Evolutionary conservation across 2,329 filamentous ascomycete species (phyloP).

Genomic region (Pseudogymnoascus sp.): DNA sequence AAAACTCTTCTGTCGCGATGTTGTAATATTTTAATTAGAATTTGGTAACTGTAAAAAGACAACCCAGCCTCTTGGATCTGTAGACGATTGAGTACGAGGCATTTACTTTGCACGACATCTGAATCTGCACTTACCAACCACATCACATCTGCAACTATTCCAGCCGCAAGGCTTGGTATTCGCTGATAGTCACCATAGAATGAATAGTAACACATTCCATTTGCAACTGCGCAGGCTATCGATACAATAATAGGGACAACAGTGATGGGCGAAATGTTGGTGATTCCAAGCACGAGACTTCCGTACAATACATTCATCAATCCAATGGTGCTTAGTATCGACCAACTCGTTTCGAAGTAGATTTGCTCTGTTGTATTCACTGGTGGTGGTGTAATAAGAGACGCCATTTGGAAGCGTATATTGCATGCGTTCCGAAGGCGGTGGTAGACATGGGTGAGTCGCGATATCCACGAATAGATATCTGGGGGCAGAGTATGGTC

Average conservation of each 20-base stretch:
- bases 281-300: slow-evolving; percentile 33
- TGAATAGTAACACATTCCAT: slow-evolving; percentile 37
- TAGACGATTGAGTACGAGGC: not conserved
- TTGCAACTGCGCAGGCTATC: slow-evolving; percentile 32
- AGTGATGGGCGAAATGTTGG: slow-evolving; percentile 31
- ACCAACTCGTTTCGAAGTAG: slow-evolving; percentile 38
- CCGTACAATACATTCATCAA: slow-evolving; percentile 34
- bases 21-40: slow-evolving; percentile 42
- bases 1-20: slow-evolving; percentile 37
- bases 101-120: not conserved
- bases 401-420: not conserved
- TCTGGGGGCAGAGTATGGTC: not conserved
- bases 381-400: not conserved
- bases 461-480: not conserved
- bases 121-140: slow-evolving; percentile 31
- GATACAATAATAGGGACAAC: slow-evolving; percentile 35
- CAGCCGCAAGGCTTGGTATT: slow-evolving; percentile 28
- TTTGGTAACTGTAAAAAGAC: slow-evolving; percentile 43
- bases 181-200: slow-evolving; percentile 29
- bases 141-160: slow-evolving; percentile 32
- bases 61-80: slow-evolving; percentile 38
- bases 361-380: slow-evolving; percentile 25
- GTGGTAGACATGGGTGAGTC: not conserved
- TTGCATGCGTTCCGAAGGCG: not conserved
- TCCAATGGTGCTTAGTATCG: slow-evolving; percentile 38